A percentile compares a stretch with the other conserved stretches of the same genome.
Evolutionary conservation across 2,329 filamentous ascomycete genomes (phyloP).

Genomic region (Colletotrichum tamarilloi): DNA sequence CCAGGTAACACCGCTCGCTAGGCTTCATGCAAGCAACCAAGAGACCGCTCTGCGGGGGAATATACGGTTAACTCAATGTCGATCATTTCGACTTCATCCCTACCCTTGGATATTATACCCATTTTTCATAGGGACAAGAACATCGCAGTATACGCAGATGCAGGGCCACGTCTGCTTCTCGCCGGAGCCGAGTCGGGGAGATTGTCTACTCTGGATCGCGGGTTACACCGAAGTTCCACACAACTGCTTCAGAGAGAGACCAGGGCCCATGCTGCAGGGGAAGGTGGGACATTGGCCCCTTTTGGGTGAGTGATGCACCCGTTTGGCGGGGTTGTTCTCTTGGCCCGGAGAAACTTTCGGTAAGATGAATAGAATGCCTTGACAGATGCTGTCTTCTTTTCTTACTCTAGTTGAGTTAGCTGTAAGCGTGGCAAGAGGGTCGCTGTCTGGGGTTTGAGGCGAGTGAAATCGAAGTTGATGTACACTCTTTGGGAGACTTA

Average conservation of each 20-base stretch:
- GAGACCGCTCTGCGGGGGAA: not conserved
- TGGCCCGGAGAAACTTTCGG: conserved; percentile 30
- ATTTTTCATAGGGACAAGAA: not conserved
- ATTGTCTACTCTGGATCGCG: not conserved
- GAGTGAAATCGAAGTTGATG: not conserved
- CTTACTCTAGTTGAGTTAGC: not conserved
- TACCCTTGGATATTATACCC: not conserved
- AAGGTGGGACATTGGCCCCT: conserved; percentile 1
- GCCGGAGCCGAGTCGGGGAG: not conserved
- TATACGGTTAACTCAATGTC: not conserved
- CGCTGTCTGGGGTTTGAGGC: not conserved
- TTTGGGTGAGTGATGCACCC: not conserved
- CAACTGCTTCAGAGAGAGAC: not conserved
- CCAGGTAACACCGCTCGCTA: not conserved
- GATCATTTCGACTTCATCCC: not conserved
- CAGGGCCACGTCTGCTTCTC: not conserved
- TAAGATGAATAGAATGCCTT: not conserved
- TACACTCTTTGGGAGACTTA: not conserved
- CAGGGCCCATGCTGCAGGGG: conserved; percentile 7
- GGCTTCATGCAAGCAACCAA: not conserved
- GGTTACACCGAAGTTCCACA: conserved; percentile 20
- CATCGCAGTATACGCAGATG: not conserved
- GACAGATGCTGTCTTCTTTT: not conserved
- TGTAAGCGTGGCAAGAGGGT: not conserved
- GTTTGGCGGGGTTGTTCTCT: conserved; percentile 3